Base-by-base conservation (phyloP, 768 basidiomycete species). In the Leccinum obscurum region DNA sequence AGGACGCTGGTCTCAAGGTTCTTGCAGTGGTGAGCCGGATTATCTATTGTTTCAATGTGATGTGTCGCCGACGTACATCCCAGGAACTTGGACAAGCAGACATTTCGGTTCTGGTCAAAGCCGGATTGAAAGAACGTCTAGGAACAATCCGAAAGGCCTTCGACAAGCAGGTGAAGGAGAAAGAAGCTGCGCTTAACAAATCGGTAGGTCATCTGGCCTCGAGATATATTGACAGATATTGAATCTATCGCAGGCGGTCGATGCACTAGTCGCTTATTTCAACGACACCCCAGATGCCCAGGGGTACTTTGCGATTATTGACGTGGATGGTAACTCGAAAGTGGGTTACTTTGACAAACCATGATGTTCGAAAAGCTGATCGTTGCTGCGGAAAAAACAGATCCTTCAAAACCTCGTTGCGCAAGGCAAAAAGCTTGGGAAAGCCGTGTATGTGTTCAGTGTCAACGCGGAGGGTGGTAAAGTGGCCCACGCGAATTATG, bases 1-100 rank as follows among this genome's bases (percentile, higher is more conserved):
- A 95, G 76, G 97, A 98, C 66, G 74, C 83, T n/a, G 90, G 83
- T 14, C 78, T 98, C 68, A 98, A 97, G 78, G 79, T 87, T 13
- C 86, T 90, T 65, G 83, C 81, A 59, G 81, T 90, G 50, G 94
- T 93, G 71, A 14, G 88, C 79, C 6, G 13, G 22, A 17, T 51
- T 15, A 15, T 54, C n/a, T 35, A 41, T 30, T 4, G 60, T n/a
- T 34, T 20, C 22, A 24, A 46, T 48, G 14, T 51, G 30, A 46
- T 48, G 14, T 51, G 30, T 44, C 54, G 35, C n/a, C 51, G 10
- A 61, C 37, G 52, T 14, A 28, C 32, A 48, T 52, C 4, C 24
- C 67, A 98, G 95, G 93, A 94, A 76, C 85, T 98, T 39, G 88
- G 86, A 50, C 91, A 93, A 72, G 83, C 90, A 9, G 90, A 94